Evolutionary conservation across 2,329 filamentous ascomycete species (phyloP).

Genomic region (Aspergillus sp.): DNA sequence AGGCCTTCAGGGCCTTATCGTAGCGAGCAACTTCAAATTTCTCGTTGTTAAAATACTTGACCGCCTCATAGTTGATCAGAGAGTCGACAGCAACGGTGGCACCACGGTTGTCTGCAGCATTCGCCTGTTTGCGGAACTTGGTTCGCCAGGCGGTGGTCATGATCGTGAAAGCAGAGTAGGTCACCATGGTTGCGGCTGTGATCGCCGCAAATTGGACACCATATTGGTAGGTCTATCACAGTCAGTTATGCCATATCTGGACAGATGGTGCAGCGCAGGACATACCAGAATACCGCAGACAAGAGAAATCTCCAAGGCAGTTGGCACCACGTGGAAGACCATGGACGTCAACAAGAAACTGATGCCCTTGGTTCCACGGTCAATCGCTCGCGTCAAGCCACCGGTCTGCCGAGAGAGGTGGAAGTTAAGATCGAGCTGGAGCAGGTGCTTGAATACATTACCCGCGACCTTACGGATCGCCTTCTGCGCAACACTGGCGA

Average conservation of each 20-base stretch:
- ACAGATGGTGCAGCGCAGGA: neutral
- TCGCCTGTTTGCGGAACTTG: conserved; percentile 91
- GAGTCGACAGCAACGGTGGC: conserved; percentile 96
- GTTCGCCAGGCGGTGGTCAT: conserved; percentile 96
- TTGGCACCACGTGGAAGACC: conserved; percentile 96
- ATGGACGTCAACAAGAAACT: conserved; percentile 96
- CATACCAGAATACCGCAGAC: conserved; percentile 85
- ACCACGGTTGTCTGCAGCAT: conserved; percentile 92
- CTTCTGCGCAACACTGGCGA: conserved; percentile 95
- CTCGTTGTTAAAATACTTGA: conserved; percentile 99
- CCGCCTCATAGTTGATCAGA: conserved; percentile 97
- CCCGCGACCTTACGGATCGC: conserved; percentile 88
- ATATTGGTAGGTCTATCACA: conserved; percentile 78
- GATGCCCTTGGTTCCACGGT: conserved; percentile 96
- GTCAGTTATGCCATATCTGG: conserved; percentile 15
- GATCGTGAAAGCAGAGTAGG: conserved; percentile 96
- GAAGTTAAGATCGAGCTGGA: conserved; percentile 88
- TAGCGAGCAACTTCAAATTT: conserved; percentile 90
- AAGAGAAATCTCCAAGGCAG: conserved; percentile 88
- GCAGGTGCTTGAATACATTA: conserved; percentile 88
- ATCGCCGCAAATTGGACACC: conserved; percentile 89
- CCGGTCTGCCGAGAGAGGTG: conserved; percentile 94
- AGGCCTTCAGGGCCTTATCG: conserved; percentile 79
- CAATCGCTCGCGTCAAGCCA: conserved; percentile 88
- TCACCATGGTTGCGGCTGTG: conserved; percentile 85